phyloP scores from a whole-genome alignment of 2,329 filamentous ascomycete genomes.

The Cladosporium halotolerans region DNA sequence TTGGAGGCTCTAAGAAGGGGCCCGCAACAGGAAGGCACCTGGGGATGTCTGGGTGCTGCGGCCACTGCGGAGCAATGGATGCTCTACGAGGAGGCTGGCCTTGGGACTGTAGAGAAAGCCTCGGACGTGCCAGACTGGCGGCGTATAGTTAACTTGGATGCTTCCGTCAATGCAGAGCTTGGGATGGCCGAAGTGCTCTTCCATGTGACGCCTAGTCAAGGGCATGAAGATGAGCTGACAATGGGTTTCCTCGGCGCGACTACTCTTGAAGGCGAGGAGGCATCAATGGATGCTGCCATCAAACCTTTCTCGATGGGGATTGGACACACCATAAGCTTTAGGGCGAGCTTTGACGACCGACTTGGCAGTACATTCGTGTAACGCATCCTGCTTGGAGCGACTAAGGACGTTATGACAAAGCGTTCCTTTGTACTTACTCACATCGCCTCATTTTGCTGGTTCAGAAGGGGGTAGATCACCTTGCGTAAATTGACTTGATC shows the following conservation, averaged over 20 bases:
- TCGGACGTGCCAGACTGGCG: constrained; percentile 15
- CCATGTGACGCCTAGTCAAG: neutral
- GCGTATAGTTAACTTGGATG: neutral
- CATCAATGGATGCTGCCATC: neutral
- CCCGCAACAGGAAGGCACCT: constrained; percentile 18
- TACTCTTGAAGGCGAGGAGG: neutral
- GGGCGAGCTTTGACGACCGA: neutral
- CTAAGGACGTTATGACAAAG: too few relatives aligned
- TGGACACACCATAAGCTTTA: neutral
- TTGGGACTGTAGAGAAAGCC: constrained; percentile 3
- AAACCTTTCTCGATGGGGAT: constrained; percentile 4
- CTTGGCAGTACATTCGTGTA: too few relatives aligned
- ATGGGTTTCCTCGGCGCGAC: neutral
- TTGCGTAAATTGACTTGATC: too few relatives aligned
- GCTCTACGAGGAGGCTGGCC: constrained; percentile 16
- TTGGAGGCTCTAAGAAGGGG: constrained; percentile 12
- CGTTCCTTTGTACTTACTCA: too few relatives aligned
- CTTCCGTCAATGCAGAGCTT: neutral
- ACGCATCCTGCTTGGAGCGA: too few relatives aligned
- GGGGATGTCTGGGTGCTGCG: constrained; percentile 15
- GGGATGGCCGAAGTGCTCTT: neutral
- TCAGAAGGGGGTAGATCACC: too few relatives aligned
- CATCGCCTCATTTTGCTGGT: too few relatives aligned
- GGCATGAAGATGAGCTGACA: neutral
- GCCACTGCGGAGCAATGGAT: constrained; percentile 16